These are phyloP conservation scores for Puccinia polysora DNA, from an alignment of 1,284 basidiomycete genomes.

Conservation along the genomic window DNA sequence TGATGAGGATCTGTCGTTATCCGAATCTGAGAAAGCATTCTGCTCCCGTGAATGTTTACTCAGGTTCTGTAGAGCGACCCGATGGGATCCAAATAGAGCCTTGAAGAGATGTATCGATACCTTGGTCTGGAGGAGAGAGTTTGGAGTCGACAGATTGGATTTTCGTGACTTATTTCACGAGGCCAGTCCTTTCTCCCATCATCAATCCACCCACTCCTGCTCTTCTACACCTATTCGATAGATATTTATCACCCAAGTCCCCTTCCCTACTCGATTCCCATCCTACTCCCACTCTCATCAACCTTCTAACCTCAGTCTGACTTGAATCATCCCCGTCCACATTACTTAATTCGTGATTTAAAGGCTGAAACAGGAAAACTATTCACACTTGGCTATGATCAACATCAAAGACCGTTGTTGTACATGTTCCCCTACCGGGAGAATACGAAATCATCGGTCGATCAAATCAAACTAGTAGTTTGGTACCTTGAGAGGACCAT, in stretches of 20 bases:
- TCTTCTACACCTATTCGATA: not conserved
- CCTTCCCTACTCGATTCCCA: no score
- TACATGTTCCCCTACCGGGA: conserved; percentile 55
- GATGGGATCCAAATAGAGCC: conserved; percentile 53
- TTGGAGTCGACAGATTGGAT: conserved; percentile 52
- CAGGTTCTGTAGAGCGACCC: conserved; percentile 53
- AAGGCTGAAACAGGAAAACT: conserved; percentile 55
- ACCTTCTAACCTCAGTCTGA: not conserved
- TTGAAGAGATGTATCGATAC: conserved; percentile 53
- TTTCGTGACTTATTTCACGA: not conserved
- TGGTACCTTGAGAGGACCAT: conserved; percentile 54
- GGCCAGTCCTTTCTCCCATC: not conserved
- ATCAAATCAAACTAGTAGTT: conserved; percentile 55
- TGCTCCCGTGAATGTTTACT: conserved; percentile 52
- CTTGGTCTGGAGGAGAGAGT: conserved; percentile 54
- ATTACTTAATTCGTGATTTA: conserved; percentile 46
- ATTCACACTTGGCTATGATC: conserved; percentile 53
- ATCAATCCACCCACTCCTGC: not conserved
- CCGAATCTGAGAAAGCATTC: conserved; percentile 52
- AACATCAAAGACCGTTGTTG: conserved; percentile 53
- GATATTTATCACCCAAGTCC: not conserved
- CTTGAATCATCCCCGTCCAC: conserved; percentile 35
- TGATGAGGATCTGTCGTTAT: no score
- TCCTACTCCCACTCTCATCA: no score
- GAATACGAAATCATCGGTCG: conserved; percentile 48